Evolutionary conservation across 257 asterid species (phyloP).

Genomic region (Vinca minor): DNA sequence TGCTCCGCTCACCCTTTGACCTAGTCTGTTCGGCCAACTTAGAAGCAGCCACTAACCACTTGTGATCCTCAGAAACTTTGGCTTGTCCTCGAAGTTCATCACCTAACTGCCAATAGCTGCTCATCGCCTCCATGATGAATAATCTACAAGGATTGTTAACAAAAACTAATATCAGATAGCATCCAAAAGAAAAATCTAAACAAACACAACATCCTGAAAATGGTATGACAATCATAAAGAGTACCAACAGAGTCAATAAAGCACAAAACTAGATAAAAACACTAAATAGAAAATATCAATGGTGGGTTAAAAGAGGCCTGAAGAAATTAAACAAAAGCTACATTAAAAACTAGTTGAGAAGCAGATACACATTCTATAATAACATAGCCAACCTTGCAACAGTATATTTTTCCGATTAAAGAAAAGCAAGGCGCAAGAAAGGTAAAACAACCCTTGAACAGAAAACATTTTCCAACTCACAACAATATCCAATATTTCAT

Average conservation of each 20-base stretch:
- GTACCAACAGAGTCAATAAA: not conserved
- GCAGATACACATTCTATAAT: too few relatives aligned
- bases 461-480: too few relatives aligned
- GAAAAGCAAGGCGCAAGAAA: too few relatives aligned
- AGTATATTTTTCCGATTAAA: too few relatives aligned
- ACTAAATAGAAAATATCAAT: not conserved
- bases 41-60: slow-evolving; percentile 79
- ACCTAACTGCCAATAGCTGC: slow-evolving; percentile 85
- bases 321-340: not conserved
- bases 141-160: slow-evolving; percentile 13
- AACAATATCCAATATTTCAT: too few relatives aligned
- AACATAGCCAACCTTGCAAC: not conserved
- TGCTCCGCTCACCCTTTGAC: slow-evolving; percentile 62
- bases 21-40: slow-evolving; percentile 84
- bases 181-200: too few relatives aligned
- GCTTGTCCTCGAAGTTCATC: slow-evolving; percentile 93
- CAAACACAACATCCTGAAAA: not conserved
- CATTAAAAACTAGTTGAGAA: too few relatives aligned
- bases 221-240: not conserved
- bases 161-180: slow-evolving; percentile 10
- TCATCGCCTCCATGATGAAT: slow-evolving; percentile 52
- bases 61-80: slow-evolving; percentile 71
- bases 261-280: too few relatives aligned
- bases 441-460: too few relatives aligned
- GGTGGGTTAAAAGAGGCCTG: not conserved